These are phyloP conservation scores for Priceomyces melissophilus DNA, from an alignment of 805 yeast genomes.

Conservation along the genomic window DNA sequence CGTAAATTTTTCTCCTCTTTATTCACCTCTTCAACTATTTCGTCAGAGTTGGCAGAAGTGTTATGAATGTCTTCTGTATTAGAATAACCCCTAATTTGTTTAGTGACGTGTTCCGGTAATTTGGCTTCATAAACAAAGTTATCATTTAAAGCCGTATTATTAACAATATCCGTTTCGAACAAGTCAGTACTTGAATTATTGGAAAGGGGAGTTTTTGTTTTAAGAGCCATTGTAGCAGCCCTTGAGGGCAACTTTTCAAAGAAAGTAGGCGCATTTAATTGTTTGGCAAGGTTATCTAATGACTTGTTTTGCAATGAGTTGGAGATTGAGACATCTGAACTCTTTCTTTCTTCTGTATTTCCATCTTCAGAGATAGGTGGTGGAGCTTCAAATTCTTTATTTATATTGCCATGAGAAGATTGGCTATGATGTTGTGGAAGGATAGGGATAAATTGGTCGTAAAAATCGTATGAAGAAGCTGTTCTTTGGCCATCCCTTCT, in stretches of 20 bases:
- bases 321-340: constrained; percentile 2
- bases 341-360: constrained; percentile 1
- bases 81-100: too few relatives aligned
- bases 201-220: constrained; percentile 10
- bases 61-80: too few relatives aligned
- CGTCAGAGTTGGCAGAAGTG: too few relatives aligned
- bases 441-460: constrained; percentile 41
- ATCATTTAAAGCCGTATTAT: constrained; percentile 28
- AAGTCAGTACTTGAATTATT: constrained; percentile 27
- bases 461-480: constrained; percentile 37
- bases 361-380: constrained; percentile 4
- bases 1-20: too few relatives aligned
- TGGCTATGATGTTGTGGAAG: constrained; percentile 14
- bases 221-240: constrained; percentile 21
- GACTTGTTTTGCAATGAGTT: constrained; percentile 10
- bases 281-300: constrained; percentile 39
- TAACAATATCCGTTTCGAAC: constrained; percentile 6
- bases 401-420: constrained; percentile 6
- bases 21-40: too few relatives aligned
- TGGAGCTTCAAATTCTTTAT: constrained; percentile 6
- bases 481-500: constrained; percentile 12
- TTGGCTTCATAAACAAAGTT: constrained; percentile 24
- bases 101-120: not conserved
- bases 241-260: constrained; percentile 39
- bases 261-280: constrained; percentile 30